Evolutionary conservation across 371 early-diverging fungal genomes (phyloP).

Genomic region (Syncephalastrum sp.): DNA sequence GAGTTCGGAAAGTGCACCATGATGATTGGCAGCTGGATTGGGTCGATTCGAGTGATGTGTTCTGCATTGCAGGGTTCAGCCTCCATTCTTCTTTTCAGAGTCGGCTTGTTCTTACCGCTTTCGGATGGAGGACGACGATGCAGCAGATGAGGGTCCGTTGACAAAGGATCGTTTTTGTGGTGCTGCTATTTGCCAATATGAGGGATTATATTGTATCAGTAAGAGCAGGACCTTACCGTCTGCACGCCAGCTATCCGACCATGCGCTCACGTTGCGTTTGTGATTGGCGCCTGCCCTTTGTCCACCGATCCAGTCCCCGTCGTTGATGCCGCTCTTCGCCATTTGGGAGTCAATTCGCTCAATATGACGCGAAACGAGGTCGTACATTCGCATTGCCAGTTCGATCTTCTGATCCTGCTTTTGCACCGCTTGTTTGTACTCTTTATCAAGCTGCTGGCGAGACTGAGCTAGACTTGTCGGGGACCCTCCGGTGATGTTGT

Average conservation of each 20-base stretch:
- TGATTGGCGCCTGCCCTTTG: neutral
- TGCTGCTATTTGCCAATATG: neutral
- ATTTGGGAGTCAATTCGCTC: constrained; percentile 52
- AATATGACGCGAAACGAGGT: constrained; percentile 47
- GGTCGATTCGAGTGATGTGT: constrained; percentile 37
- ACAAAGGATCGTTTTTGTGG: constrained; percentile 1
- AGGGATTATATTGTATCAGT: neutral
- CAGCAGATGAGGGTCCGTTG: neutral
- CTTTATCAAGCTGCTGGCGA: constrained; percentile 38
- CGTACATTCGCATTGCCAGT: constrained; percentile 48
- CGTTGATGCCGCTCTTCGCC: constrained; percentile 35
- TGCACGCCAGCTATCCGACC: constrained; percentile 3
- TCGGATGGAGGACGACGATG: neutral
- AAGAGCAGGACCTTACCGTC: constrained; percentile 3
- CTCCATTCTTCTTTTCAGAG: constrained; percentile 12
- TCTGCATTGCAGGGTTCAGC: constrained; percentile 8
- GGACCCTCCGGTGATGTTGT: constrained; percentile 8
- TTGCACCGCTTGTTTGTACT: constrained; percentile 43
- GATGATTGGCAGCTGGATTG: constrained; percentile 25
- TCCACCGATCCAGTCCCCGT: constrained; percentile 31
- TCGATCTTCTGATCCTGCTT: constrained; percentile 55
- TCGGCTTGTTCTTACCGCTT: constrained; percentile 2
- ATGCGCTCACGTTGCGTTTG: neutral
- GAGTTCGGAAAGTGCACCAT: constrained; percentile 48
- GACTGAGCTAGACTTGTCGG: constrained; percentile 22